phyloP scores from a whole-genome alignment of 345 rosid genomes.

The Heritiera littoralis region DNA sequence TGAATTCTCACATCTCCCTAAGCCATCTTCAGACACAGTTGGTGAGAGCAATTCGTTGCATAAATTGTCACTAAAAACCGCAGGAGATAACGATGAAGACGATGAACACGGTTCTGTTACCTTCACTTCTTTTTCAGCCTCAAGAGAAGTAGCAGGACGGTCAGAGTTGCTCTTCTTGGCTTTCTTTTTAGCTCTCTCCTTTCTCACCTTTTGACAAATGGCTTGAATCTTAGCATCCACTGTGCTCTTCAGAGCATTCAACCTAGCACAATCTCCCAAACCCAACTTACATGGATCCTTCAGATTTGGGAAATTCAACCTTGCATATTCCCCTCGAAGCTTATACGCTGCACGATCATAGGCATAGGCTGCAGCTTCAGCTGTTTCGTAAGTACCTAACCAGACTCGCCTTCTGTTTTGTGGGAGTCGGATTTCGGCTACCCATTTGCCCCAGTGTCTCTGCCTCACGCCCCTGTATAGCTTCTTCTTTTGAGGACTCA shows the following conservation, averaged over 20 bases:
- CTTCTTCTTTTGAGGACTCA: constrained; percentile 56
- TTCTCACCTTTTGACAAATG: constrained; percentile 73
- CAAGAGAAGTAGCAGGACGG: background rate
- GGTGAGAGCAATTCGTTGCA: constrained; percentile 41
- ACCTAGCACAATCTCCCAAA: constrained; percentile 53
- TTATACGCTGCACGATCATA: constrained; percentile 95
- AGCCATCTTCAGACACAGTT: constrained; percentile 47
- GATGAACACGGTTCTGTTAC: constrained; percentile 43
- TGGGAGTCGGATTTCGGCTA: constrained; percentile 92
- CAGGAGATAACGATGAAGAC: constrained; percentile 35
- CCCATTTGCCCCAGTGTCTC: constrained; percentile 99
- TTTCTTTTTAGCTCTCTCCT: constrained; percentile 53
- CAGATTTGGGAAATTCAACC: constrained; percentile 80
- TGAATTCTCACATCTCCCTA: constrained; percentile 53
- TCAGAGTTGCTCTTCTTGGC: constrained; percentile 33
- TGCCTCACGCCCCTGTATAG: constrained; percentile 97
- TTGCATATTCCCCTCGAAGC: constrained; percentile 90
- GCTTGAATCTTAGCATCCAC: constrained; percentile 93
- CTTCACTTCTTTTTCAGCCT: constrained; percentile 26
- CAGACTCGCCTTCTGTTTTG: constrained; percentile 95
- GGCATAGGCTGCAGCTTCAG: constrained; percentile 93
- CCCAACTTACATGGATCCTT: constrained; percentile 66
- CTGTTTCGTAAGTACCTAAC: constrained; percentile 92
- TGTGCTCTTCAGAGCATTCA: constrained; percentile 58
- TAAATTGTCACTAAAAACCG: constrained; percentile 42